Evolutionary conservation across 495 filamentous ascomycete genomes (phyloP).

Genomic region (Penicilliopsis zonata): DNA sequence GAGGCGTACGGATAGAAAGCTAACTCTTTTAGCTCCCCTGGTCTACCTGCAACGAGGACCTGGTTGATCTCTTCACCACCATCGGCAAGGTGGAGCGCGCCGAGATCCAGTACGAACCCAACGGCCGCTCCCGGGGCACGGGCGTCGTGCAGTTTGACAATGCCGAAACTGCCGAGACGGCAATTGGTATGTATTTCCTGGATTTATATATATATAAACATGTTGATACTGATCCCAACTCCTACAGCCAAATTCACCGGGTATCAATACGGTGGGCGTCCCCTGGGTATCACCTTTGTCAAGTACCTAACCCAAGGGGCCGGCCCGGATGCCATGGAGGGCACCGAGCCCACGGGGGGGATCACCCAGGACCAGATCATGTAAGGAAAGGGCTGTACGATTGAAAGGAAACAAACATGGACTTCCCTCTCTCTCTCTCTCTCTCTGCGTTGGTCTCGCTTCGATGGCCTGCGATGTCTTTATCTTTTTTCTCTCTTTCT

Average conservation of each 20-base stretch:
- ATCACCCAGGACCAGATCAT: conserved; percentile 97
- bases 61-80: conserved; percentile 91
- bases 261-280: conserved; percentile 93
- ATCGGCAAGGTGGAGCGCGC: conserved; percentile 97
- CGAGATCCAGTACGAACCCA: conserved; percentile 96
- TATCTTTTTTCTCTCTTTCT: conserved; percentile 1
- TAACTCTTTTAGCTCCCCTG: conserved; percentile 63
- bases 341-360: conserved; percentile 52
- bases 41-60: conserved; percentile 96
- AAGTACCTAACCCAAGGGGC: conserved; percentile 64
- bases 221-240: neutral
- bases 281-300: conserved; percentile 83
- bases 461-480: no score
- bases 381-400: conserved; percentile 34
- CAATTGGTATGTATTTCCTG: conserved; percentile 51
- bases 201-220: no score
- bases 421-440: neutral
- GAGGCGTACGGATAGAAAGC: no score
- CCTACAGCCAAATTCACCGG: conserved; percentile 78
- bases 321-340: conserved; percentile 69
- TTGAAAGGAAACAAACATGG: neutral
- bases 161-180: conserved; percentile 74
- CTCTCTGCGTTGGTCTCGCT: no score
- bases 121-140: conserved; percentile 87
- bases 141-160: conserved; percentile 90